Evolutionary conservation across 257 asterid genomes (phyloP), one percentile per base, ranked within the genome.

Genomic region (Schizonepeta tenuifolia): DNA sequence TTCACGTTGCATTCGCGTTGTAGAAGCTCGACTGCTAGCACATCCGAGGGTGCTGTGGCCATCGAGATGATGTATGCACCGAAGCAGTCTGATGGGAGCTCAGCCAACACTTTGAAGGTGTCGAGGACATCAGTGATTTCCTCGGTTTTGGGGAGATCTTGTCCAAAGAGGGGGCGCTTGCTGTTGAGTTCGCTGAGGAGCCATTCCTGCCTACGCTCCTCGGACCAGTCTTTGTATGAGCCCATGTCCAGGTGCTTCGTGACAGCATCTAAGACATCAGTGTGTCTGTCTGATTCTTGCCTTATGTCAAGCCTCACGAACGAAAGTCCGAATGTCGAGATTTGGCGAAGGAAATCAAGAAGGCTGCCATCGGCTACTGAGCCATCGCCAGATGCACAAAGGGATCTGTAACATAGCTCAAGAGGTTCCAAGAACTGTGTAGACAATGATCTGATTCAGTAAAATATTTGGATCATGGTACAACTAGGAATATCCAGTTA

Each of bases 51-150:
- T 8, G 90, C 74, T 0, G 89, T 86, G 55, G 91, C 95, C 95
- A 88, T 84, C 0, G 95, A 88, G n/a, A 88, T 88, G 54, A 88
- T 86, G 86, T 88, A 88, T 3, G 95, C 95, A 0, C 91, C 92
- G 35, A 88, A 86, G 75, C 91, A 84, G 72, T 88, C 91, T 1
- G 89, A 56, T 1, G 89, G 95, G 75, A 86, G 91, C 65, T 88
- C 91, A 0, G 91, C 89, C 55, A 88, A 17, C 31, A 86, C 92
- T 5, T 64, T 74, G 76, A 88, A 79, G 0, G 91, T 86, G 80
- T 81, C 77, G 59, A 88, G 65, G 38, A 88, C 95, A n/a, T 88
- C 88, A 0, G 89, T 76, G 0, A 85, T 82, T 53, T 87, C 93
- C 70, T 87, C 93, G 0, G 89, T 87, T 76, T 79, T 83, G n/a